Conservation (phyloP, 1,284 basidiomycete genomes). For the Tilletia horrida region DNA sequence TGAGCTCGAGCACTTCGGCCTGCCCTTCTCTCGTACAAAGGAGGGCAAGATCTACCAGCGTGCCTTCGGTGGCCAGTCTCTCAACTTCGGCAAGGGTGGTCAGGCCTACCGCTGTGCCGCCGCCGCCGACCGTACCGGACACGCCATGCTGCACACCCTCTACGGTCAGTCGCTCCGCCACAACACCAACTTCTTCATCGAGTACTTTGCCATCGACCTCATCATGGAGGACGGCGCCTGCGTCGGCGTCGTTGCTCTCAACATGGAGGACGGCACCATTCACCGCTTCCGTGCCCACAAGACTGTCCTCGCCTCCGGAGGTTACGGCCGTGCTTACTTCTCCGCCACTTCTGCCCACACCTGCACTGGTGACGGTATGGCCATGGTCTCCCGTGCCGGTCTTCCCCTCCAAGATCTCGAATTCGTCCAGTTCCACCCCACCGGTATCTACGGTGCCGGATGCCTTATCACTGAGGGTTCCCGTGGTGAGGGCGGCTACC, state of each 20-base stretch:
- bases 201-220: conserved; percentile 91
- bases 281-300: conserved; percentile 98
- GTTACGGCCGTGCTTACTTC: conserved; percentile 98
- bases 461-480: conserved; percentile 99
- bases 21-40: conserved; percentile 97
- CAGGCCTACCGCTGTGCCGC: conserved; percentile 99
- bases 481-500: conserved; percentile 97
- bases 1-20: conserved; percentile 96
- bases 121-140: conserved; percentile 97
- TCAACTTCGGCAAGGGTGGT: conserved; percentile 96
- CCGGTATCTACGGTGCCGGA: conserved; percentile 98
- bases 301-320: conserved; percentile 96
- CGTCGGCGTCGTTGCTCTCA: conserved; percentile 96
- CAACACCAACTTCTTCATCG: conserved; percentile 99
- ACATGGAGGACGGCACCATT: conserved; percentile 98
- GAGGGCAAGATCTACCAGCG: conserved; percentile 99
- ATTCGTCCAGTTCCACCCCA: conserved; percentile 99
- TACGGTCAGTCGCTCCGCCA: conserved; percentile 98
- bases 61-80: conserved; percentile 97
- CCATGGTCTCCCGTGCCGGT: conserved; percentile 95
- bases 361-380: conserved; percentile 97
- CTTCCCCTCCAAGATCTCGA: conserved; percentile 95
- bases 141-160: conserved; percentile 96
- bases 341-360: conserved; percentile 98
- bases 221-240: conserved; percentile 99